phyloP scores from a whole-genome alignment of 2,329 filamentous ascomycete species.

The Ramularia collo-cygni region DNA sequence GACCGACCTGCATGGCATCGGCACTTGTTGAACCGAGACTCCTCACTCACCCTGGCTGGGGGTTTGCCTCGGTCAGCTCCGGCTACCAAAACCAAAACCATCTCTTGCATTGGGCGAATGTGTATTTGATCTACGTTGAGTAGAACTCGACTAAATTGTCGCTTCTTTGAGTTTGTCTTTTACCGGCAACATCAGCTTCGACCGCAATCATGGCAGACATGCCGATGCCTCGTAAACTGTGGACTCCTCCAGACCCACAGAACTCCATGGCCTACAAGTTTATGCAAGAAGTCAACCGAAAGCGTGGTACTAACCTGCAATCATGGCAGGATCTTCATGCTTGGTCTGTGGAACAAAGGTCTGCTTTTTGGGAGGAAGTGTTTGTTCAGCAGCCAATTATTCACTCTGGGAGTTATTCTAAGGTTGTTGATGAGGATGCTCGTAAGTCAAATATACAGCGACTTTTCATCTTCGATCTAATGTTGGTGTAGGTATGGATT shows the following conservation, averaged over 20 bases:
- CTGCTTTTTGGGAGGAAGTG: slow-evolving; percentile 59
- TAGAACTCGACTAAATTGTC: too few species aligned
- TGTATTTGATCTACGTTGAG: too few species aligned
- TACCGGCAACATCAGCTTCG: too few species aligned
- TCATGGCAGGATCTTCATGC: slow-evolving; percentile 63
- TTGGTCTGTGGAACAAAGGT: slow-evolving; percentile 58
- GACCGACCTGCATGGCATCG: too few species aligned
- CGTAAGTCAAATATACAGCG: slow-evolving; percentile 56
- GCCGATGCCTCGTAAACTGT: slow-evolving; percentile 38
- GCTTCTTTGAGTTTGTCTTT: too few species aligned
- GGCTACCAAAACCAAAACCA: too few species aligned
- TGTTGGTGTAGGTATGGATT: slow-evolving; percentile 61
- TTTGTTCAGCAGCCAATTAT: slow-evolving; percentile 57
- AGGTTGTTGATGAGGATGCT: slow-evolving; percentile 60
- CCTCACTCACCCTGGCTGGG: too few species aligned
- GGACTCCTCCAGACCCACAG: slow-evolving; percentile 35
- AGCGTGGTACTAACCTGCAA: slow-evolving; percentile 52
- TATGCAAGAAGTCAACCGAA: slow-evolving; percentile 58
- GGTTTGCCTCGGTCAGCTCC: too few species aligned
- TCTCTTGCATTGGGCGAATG: too few species aligned
- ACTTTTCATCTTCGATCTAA: slow-evolving; percentile 52
- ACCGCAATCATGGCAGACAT: slow-evolving; percentile 10
- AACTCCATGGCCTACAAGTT: slow-evolving; percentile 59
- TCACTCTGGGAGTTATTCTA: slow-evolving; percentile 47
- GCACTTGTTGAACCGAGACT: too few species aligned